Base-by-base conservation (phyloP, 345 rosid genomes). In the Pistacia integerrima region DNA sequence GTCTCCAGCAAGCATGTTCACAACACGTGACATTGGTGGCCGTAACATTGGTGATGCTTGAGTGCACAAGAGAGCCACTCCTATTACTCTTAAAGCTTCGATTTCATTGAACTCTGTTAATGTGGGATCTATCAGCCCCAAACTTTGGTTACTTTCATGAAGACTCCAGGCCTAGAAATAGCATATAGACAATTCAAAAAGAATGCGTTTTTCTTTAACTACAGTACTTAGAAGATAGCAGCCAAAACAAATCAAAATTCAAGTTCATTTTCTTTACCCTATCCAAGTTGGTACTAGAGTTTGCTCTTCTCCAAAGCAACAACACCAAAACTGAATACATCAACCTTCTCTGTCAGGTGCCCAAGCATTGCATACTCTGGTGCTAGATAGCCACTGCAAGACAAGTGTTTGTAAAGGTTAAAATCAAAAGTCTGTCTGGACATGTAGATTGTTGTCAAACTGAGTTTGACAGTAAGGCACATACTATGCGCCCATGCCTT, bases 301-400 rank as follows among this genome's bases (percentile, higher is more conserved):
- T 77, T 81, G 79, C 79, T 74, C 46, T n/a, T 62, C 67, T 82
- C 87, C 59, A 84, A 46, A 1, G 80, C 77, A 17, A 81, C 85
- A 9, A 84, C 30, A 4, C 87, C 85, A 44, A 79, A 84, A 66
- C 87, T 76, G 35, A 81, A 84, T 11, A 84, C 75, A 22, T 84
- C 88, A 5, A 78, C 84, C 51, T 85, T 85, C 10, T 79, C 79
- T 4, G 85, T 75, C 41, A 85, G 38, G 66, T 82, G 71, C 35
- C 85, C 88, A 2, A 69, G 69, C 78, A 82, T 67, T 30, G 84
- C 88, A 52, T 85, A 85, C 69, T 85, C 88, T 0, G 88, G 84
- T n/a, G 85, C 85, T 82, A 85, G 74, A 54, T 82, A 85, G 52
- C 85, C 83, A 36, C 82, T 85, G 59, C 72, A 81, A 64, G 25